Base-by-base conservation (phyloP, 1,284 basidiomycete genomes). In the Sanghuangporus weigelae region DNA sequence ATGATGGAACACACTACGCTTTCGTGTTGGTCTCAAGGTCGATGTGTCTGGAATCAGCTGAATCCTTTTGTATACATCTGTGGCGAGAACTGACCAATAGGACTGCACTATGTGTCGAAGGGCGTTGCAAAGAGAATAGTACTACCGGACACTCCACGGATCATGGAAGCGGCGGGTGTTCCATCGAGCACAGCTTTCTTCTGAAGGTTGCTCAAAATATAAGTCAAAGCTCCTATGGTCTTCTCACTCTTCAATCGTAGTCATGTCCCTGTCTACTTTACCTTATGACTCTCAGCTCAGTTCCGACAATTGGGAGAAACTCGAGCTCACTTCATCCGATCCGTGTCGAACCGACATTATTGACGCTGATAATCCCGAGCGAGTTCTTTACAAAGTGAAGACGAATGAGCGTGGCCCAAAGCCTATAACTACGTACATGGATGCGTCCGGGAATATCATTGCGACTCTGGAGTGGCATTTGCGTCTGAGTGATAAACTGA, bases 271-370 rank as follows among this genome's bases (percentile, higher is more conserved):
- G 10, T 12, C 31, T n/a, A 26, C 51, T 12, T 26, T 53, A 7
- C n/a, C 51, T 26, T 35, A 53, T 26, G 11, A 53, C 6, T 26
- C 51, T 3, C 40, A 46, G 1, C 23, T 38, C 5, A 0, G 19
- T n/a, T 53, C 39, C 36, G 48, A 40, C 39, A 5, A 19, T n/a
- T 63, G 56, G 62, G 57, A 63, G 21, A 51, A 57, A 14, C 57
- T 63, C 46, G 56, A 63, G 51, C 56, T 63, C 35, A 63, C 56
- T 14, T 51, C 62, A 11, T 21, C 36, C 4, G 62, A 63, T 36
- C 62, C 62, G 2, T 63, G 62, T 53, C 62, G 48, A 7, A 63
- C 62, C 7, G 46, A 23, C 4, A 40, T 62, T 14, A 21, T 62
- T 26, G n/a, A 48, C 23, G 23, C 51, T 40, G 26, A 48, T n/a